Percentiles rank a stretch among this genome's conserved stretches.
These are phyloP conservation scores for Suillus fuscotomentosus DNA, from an alignment of 768 basidiomycete species.

Conservation along the genomic window DNA sequence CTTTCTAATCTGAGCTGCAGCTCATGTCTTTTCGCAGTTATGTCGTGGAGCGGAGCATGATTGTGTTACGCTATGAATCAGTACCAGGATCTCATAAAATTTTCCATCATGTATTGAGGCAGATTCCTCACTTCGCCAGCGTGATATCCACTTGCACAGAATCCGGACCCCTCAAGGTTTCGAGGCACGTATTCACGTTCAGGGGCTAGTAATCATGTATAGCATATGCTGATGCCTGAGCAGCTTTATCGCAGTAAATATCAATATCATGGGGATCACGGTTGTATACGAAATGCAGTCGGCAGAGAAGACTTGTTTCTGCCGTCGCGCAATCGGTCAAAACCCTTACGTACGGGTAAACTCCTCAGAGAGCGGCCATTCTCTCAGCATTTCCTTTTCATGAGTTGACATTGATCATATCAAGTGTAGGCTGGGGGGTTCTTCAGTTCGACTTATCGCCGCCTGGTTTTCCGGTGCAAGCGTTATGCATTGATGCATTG, in stretches of 20 bases:
- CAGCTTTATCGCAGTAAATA: constrained; percentile 19
- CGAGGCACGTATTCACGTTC: constrained; percentile 13
- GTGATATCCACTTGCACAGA: constrained; percentile 11
- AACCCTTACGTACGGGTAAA: constrained; percentile 9
- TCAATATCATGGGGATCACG: constrained; percentile 19
- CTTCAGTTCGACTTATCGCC: constrained; percentile 18
- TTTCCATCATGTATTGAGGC: constrained; percentile 13
- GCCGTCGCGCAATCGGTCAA: constrained; percentile 13
- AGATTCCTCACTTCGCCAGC: constrained; percentile 12
- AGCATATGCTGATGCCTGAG: neutral
- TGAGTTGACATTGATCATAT: constrained; percentile 9
- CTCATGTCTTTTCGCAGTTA: constrained; percentile 15
- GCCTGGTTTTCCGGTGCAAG: constrained; percentile 18
- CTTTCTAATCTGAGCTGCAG: neutral
- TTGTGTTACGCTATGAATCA: constrained; percentile 18
- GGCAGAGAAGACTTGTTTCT: constrained; percentile 15
- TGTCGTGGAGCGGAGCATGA: constrained; percentile 23
- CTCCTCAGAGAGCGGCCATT: constrained; percentile 19
- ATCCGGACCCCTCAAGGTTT: constrained; percentile 11
- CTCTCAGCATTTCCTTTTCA: constrained; percentile 20
- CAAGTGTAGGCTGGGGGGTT: neutral
- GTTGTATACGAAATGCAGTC: constrained; percentile 19
- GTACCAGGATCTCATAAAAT: constrained; percentile 16
- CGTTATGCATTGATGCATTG: constrained; percentile 9
- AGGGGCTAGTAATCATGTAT: constrained; percentile 12